A percentile compares a stretch with the other conserved stretches of the same genome.
These are phyloP conservation scores for Quercus phellos DNA, from an alignment of 331 rosid species.

Conservation along the genomic window DNA sequence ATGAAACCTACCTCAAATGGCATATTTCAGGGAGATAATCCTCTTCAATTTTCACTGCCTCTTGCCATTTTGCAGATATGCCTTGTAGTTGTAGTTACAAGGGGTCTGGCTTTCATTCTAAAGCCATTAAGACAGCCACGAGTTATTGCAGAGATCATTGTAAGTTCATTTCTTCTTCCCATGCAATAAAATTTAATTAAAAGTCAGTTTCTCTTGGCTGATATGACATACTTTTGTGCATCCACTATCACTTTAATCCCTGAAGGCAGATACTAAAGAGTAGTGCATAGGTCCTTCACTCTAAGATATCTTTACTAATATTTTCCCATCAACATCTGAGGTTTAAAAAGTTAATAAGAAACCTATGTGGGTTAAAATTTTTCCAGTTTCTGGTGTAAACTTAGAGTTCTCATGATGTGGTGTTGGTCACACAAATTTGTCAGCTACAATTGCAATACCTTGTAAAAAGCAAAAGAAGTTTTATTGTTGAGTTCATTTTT, in stretches of 20 bases:
- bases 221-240: background rate
- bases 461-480: background rate
- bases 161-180: conserved; percentile 30
- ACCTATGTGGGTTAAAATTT: background rate
- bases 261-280: background rate
- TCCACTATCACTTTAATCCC: background rate
- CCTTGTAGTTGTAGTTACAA: conserved; percentile 54
- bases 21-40: conserved; percentile 66
- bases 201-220: background rate
- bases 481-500: background rate
- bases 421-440: background rate
- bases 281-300: background rate
- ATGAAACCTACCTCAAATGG: conserved; percentile 84
- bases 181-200: background rate
- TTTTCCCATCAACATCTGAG: too few relatives aligned
- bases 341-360: too few relatives aligned
- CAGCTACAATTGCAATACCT: background rate
- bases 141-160: conserved; percentile 84
- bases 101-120: conserved; percentile 58
- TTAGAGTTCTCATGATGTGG: background rate
- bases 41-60: conserved; percentile 77
- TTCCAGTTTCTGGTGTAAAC: background rate
- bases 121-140: conserved; percentile 79
- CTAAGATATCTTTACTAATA: background rate
- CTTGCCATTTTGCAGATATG: conserved; percentile 73